Evolutionary conservation across 108 stramenopile genomes (phyloP).

Genomic region (Nitzschia sp.): DNA sequence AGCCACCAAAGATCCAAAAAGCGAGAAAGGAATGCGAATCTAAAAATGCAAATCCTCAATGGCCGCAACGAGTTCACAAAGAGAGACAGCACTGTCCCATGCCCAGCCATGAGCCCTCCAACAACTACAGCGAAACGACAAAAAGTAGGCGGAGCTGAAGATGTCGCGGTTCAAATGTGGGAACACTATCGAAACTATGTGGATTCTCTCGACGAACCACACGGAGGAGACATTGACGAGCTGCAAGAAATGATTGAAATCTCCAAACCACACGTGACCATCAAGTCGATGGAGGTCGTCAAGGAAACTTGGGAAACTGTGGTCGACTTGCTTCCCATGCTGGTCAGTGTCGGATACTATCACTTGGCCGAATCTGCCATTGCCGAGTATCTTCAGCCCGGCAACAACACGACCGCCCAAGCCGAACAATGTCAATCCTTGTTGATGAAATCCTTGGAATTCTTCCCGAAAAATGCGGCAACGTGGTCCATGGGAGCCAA

Average conservation of each 20-base stretch:
- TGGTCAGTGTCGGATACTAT: conserved; percentile 57
- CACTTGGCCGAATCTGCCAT: conserved; percentile 65
- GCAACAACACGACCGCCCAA: background rate
- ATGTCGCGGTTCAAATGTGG: conserved; percentile 28
- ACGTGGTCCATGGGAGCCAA: conserved; percentile 65
- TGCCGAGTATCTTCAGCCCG: conserved; percentile 32
- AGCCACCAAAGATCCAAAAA: no score
- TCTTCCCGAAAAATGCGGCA: conserved; percentile 55
- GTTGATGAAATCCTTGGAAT: conserved; percentile 36
- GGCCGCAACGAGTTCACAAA: no score
- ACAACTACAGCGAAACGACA: conserved; percentile 6
- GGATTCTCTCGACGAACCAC: conserved; percentile 45
- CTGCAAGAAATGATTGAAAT: conserved; percentile 54
- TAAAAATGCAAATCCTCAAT: no score
- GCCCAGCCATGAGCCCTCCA: conserved; percentile 14
- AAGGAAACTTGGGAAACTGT: background rate
- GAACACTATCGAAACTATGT: conserved; percentile 61
- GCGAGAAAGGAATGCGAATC: no score
- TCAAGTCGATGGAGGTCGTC: background rate
- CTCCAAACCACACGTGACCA: background rate
- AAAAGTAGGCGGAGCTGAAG: conserved; percentile 1
- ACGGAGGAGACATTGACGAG: conserved; percentile 62
- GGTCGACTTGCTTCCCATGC: conserved; percentile 49
- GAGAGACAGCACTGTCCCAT: no score
- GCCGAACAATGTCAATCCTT: conserved; percentile 5